Conservation (phyloP, 768 basidiomycete genomes). For the Trametes cinnabarina region DNA sequence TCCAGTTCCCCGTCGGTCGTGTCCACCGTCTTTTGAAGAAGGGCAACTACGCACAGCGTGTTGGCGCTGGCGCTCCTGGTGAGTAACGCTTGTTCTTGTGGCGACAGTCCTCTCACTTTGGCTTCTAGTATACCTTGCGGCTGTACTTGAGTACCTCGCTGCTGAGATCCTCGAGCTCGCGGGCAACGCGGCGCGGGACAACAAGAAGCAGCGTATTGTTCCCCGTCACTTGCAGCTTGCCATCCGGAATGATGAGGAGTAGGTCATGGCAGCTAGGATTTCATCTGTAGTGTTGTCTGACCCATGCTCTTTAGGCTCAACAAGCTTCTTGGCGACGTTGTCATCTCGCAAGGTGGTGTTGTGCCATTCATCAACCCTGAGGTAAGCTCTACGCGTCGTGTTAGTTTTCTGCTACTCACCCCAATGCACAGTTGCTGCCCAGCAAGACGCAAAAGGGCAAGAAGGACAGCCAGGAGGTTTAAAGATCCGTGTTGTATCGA, state of each 20-base stretch:
- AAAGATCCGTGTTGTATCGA: constrained; percentile 24
- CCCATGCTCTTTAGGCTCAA: constrained; percentile 53
- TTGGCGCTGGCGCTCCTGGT: constrained; percentile 88
- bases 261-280: too few relatives aligned
- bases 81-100: constrained; percentile 14
- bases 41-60: constrained; percentile 83
- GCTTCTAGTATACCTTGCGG: constrained; percentile 78
- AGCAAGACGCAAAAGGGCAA: constrained; percentile 53
- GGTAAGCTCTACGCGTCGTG: constrained; percentile 29
- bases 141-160: constrained; percentile 88
- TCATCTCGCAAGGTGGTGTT: constrained; percentile 95
- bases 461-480: constrained; percentile 53
- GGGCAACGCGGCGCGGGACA: constrained; percentile 85
- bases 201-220: constrained; percentile 95
- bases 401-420: not conserved
- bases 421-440: constrained; percentile 35
- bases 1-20: constrained; percentile 91
- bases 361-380: constrained; percentile 77
- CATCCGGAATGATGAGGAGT: constrained; percentile 93
- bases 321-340: constrained; percentile 72
- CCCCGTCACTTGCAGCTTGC: constrained; percentile 94
- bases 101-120: not conserved
- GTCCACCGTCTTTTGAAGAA: constrained; percentile 86
- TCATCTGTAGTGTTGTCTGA: not conserved
- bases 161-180: constrained; percentile 94